phyloP scores from a whole-genome alignment of 2,329 filamentous ascomycete species.

The Penicillium sp. region DNA sequence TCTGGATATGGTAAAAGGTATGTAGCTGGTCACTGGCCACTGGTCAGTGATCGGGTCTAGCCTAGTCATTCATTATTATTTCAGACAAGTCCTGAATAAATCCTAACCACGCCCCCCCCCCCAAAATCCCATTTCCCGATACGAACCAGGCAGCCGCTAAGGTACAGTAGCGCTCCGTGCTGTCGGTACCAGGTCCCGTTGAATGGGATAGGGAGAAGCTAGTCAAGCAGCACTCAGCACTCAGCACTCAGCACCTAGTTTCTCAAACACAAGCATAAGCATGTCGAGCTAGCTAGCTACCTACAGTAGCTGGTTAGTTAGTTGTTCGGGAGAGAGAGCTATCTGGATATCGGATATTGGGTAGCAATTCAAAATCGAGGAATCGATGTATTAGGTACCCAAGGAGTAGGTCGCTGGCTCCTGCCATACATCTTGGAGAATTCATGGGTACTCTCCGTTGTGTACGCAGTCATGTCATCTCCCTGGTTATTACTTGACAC shows the following conservation, averaged over 20 bases:
- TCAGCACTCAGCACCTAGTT: not conserved
- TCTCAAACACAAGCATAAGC: not conserved
- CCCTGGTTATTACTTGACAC: not conserved
- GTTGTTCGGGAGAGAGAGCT: not conserved
- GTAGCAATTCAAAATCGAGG: not conserved
- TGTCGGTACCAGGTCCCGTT: constrained; percentile 1
- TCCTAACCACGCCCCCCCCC: no score
- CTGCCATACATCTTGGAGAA: not conserved
- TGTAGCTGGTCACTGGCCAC: not conserved
- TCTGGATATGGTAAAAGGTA: not conserved
- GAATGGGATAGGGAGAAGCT: not conserved
- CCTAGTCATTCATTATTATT: not conserved
- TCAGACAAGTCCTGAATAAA: not conserved
- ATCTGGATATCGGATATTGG: not conserved
- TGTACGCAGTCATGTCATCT: not conserved
- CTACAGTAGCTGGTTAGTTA: not conserved
- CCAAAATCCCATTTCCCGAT: not conserved
- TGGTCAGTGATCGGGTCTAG: not conserved
- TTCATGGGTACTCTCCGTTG: no score
- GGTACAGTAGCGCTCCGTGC: not conserved
- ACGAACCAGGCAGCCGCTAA: constrained; percentile 3
- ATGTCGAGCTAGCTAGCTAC: not conserved
- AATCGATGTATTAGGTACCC: not conserved
- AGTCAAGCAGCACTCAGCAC: no score
- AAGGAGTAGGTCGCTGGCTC: not conserved